Evolutionary conservation across 768 basidiomycete genomes (phyloP), one percentile per base, ranked within the genome.

Genomic region (Gloeopeniophorella convolvens): DNA sequence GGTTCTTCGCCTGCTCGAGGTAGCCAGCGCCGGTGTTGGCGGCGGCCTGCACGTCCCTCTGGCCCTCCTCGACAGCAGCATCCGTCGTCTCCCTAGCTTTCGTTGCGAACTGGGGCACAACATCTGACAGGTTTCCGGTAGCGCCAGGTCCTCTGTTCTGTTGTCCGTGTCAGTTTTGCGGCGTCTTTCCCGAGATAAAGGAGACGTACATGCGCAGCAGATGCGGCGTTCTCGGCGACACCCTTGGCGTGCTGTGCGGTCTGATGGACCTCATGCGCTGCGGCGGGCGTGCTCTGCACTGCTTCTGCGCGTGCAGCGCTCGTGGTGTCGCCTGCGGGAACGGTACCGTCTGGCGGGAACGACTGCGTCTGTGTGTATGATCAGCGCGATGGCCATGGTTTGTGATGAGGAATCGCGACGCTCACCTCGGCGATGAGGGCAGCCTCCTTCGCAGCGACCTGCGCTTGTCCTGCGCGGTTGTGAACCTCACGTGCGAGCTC

Each of bases 61-160:
- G 70, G 3, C 82, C 83, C 59, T 85, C 72, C 0, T 68, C 68
- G n/a, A 76, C 78, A 16, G 82, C 83, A 1, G 65, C 64, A 39
- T 80, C 65, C 1, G 76, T 78, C 57, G 67, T 75, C 41, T 65
- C 57, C 51, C 51, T 58, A 12, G 65, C 57, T 16, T 59, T 58
- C 20, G 59, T 54, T 48, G 64, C 58, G 20, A 69, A 62, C 42
- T 64, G 56, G 28, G 65, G 58, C 23, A 66, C 59, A 13, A 66
- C 65, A 18, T 55, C 45, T 15, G 7, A 20, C 16, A 42, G 15
- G 3, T 26, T 27, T 3, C 49, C 48, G 18, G 49, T 55, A 31
- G 16, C 42, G 10, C 49, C 36, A 4, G 56, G 39, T 28, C 56
- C 56, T 31, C 15, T 35, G 21, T 30, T 35, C 56, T 55, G 36